A percentile compares a stretch with the other conserved stretches of the same genome.
Conservation (phyloP, 441 rosid genomes). For the Gossypium trilobum region DNA sequence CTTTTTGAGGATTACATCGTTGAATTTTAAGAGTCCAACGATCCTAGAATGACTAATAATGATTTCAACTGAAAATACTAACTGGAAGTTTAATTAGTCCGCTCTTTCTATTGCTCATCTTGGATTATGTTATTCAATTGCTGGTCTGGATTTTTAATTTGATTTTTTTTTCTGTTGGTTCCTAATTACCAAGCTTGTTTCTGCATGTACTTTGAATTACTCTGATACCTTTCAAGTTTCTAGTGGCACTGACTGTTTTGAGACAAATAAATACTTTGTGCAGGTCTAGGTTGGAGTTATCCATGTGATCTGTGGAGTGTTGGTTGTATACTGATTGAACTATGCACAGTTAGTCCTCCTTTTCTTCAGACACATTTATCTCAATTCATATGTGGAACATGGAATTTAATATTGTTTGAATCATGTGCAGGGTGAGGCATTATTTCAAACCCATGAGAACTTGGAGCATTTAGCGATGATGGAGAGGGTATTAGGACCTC, state of each 20-base stretch:
- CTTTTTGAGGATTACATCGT: neutral
- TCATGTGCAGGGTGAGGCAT: slow-evolving; percentile 54
- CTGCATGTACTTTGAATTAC: neutral
- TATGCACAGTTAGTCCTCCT: slow-evolving; percentile 48
- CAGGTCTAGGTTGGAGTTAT: slow-evolving; percentile 87
- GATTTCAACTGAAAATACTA: neutral
- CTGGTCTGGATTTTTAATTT: neutral
- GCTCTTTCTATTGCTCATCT: neutral
- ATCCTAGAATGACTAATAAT: neutral
- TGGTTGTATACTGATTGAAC: slow-evolving; percentile 70
- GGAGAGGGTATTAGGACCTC: slow-evolving; percentile 79
- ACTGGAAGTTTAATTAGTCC: neutral
- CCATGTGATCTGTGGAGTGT: slow-evolving; percentile 85
- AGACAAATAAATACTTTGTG: neutral
- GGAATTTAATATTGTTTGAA: neutral
- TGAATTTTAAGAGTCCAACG: neutral
- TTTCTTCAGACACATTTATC: neutral
- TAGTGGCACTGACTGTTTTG: neutral
- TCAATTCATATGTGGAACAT: neutral
- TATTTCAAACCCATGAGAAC: slow-evolving; percentile 77
- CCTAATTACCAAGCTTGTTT: neutral
- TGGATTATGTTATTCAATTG: neutral
- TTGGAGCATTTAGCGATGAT: slow-evolving; percentile 86
- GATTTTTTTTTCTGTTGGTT: neutral
- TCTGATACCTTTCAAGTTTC: neutral